Conservation (phyloP, 306 rosid species). For the Dicorynia guianensis region DNA sequence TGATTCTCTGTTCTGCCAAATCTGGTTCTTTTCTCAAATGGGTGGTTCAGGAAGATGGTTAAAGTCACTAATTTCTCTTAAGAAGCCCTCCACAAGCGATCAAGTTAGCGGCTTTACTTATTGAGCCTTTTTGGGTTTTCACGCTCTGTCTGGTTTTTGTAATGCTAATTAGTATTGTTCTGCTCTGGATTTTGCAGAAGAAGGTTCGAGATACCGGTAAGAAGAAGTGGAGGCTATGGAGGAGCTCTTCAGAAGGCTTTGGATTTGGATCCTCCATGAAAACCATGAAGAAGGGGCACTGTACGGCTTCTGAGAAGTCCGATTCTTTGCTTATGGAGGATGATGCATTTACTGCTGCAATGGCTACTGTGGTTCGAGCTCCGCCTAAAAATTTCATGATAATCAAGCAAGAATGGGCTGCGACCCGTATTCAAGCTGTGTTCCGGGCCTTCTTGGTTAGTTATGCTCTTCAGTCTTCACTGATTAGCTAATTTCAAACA, state of each 20-base stretch:
- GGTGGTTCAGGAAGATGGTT: constrained; percentile 88
- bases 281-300: constrained; percentile 47
- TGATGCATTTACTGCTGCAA: constrained; percentile 65
- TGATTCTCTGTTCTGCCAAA: constrained; percentile 11
- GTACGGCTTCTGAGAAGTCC: constrained; percentile 37
- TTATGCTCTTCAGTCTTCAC: neutral
- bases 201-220: constrained; percentile 62
- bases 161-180: neutral
- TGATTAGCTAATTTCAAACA: constrained; percentile 10
- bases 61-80: constrained; percentile 68
- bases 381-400: constrained; percentile 68
- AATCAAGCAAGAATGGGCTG: constrained; percentile 81
- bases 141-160: constrained; percentile 15
- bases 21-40: constrained; percentile 52
- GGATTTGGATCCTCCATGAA: constrained; percentile 53
- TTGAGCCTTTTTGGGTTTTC: neutral
- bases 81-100: constrained; percentile 53
- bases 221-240: constrained; percentile 92
- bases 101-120: constrained; percentile 49
- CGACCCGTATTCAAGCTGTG: constrained; percentile 76
- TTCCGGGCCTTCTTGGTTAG: constrained; percentile 83
- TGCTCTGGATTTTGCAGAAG: constrained; percentile 46
- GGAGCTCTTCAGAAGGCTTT: constrained; percentile 67
- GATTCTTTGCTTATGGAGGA: constrained; percentile 48
- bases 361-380: constrained; percentile 79